Percentiles rank a stretch among this genome's conserved stretches.
Evolutionary conservation across 495 filamentous ascomycete species (phyloP).

Genomic region (Tetracladium setigerum): DNA sequence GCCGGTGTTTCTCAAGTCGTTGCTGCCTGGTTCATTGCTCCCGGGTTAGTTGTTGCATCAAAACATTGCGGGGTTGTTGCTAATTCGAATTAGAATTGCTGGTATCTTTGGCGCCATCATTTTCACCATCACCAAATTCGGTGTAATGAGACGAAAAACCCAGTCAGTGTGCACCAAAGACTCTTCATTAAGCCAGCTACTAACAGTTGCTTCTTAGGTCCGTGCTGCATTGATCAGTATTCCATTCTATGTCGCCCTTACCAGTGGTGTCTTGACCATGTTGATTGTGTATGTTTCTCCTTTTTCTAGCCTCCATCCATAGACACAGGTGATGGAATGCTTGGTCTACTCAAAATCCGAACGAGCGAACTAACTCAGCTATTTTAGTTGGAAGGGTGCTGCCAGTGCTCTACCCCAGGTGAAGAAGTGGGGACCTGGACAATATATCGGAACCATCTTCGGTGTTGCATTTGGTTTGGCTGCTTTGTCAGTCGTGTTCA

Average conservation of each 20-base stretch:
- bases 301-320: constrained; percentile 19
- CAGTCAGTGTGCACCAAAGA: constrained; percentile 27
- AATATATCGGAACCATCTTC: constrained; percentile 49
- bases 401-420: constrained; percentile 34
- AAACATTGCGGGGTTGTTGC: no score
- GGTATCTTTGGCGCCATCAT: constrained; percentile 51
- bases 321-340: no score
- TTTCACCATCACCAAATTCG: constrained; percentile 57
- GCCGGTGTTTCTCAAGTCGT: constrained; percentile 51
- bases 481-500: constrained; percentile 44
- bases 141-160: constrained; percentile 51
- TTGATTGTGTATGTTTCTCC: not conserved
- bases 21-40: constrained; percentile 55
- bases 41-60: constrained; percentile 15
- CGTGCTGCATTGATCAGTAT: constrained; percentile 46
- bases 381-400: constrained; percentile 47
- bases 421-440: constrained; percentile 35
- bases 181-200: no score
- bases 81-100: constrained; percentile 29
- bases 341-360: no score
- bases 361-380: constrained; percentile 23
- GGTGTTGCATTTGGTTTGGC: constrained; percentile 48
- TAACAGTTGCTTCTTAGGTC: constrained; percentile 2
- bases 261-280: constrained; percentile 49
- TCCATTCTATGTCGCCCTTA: constrained; percentile 54